These are phyloP conservation scores for Raphanus sativus DNA, from an alignment of 345 rosid species.

Conservation along the genomic window DNA sequence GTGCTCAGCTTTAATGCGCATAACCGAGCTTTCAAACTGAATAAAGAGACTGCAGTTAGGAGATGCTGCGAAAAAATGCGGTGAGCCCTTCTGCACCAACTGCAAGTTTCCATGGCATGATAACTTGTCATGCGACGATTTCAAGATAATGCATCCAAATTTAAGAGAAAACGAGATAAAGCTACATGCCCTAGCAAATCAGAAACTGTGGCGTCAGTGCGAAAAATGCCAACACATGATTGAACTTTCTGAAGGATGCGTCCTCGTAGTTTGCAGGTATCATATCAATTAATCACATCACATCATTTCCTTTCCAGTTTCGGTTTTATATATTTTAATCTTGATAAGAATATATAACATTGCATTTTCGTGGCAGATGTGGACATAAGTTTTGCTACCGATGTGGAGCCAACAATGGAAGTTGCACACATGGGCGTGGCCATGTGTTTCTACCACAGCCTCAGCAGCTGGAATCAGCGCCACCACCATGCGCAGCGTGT, in stretches of 20 bases:
- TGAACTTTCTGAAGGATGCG: constrained; percentile 49
- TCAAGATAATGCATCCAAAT: constrained; percentile 38
- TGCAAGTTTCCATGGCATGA: constrained; percentile 25
- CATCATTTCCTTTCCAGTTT: background rate
- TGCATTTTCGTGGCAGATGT: background rate
- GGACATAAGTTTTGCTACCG: constrained; percentile 1
- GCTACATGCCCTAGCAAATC: constrained; percentile 41
- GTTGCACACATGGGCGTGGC: background rate
- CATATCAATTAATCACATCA: background rate
- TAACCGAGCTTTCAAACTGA: constrained; percentile 29
- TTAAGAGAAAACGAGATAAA: constrained; percentile 37
- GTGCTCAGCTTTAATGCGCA: constrained; percentile 7
- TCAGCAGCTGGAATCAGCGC: background rate
- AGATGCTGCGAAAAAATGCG: background rate
- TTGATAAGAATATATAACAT: background rate
- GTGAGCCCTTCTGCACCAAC: background rate
- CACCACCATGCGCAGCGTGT: background rate
- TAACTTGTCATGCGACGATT: constrained; percentile 45
- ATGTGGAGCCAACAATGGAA: background rate
- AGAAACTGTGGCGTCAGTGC: constrained; percentile 49
- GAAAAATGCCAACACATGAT: constrained; percentile 46
- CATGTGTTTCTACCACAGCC: background rate
- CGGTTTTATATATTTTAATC: background rate
- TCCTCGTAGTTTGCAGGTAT: background rate
- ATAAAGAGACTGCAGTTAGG: constrained; percentile 37